These are phyloP conservation scores for Trichoderma sp. DNA, from an alignment of 2,329 filamentous ascomycete genomes.

Conservation along the genomic window DNA sequence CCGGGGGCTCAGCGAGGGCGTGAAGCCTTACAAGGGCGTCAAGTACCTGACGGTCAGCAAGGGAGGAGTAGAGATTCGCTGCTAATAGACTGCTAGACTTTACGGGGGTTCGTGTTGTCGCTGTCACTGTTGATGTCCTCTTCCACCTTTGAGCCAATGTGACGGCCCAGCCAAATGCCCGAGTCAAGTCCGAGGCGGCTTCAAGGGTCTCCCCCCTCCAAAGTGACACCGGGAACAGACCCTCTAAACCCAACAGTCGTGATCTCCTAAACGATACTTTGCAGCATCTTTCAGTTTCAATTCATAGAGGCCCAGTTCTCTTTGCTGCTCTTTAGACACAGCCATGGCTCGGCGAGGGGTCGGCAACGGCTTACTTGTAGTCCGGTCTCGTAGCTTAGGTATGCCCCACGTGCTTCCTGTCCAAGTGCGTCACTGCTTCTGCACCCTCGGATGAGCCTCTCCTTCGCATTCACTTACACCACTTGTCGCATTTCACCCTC, in stretches of 20 bases:
- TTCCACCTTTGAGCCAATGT: conserved; percentile 5
- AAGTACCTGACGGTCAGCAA: conserved; percentile 86
- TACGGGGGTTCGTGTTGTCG: not conserved
- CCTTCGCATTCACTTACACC: not conserved
- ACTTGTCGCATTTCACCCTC: not conserved
- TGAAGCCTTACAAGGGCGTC: conserved; percentile 96
- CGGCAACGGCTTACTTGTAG: conserved; percentile 16
- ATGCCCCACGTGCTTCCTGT: conserved; percentile 10
- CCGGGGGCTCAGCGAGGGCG: conserved; percentile 78
- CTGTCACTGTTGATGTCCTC: not conserved
- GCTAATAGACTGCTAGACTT: conserved; percentile 41
- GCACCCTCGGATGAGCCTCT: not conserved
- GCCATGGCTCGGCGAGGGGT: conserved; percentile 7
- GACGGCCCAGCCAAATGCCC: not conserved
- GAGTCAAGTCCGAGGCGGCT: conserved; percentile 2
- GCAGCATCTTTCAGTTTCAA: not conserved
- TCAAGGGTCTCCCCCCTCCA: not conserved
- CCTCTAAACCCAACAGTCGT: not conserved
- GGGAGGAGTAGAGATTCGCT: conserved; percentile 65
- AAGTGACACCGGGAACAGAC: not conserved
- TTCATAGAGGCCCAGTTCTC: not conserved
- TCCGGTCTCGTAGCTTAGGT: too few relatives aligned
- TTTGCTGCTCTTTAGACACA: not conserved
- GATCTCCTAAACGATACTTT: not conserved
- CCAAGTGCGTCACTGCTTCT: conserved; percentile 23